phyloP scores from a whole-genome alignment of 306 rosid species.

The Senna siamea region DNA sequence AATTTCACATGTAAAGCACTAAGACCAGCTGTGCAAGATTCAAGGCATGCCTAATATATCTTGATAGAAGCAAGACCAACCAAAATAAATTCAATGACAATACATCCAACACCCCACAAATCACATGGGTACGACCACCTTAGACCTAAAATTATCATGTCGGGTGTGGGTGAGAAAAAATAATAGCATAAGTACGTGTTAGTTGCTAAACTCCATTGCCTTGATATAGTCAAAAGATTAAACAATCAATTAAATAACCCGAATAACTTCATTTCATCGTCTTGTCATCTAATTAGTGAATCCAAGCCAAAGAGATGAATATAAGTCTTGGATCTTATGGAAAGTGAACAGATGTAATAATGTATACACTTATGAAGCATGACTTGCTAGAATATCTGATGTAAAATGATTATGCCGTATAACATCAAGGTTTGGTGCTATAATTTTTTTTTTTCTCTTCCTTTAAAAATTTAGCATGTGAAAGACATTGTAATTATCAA shows the following conservation, averaged over 20 bases:
- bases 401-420: neutral
- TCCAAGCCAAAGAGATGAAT: neutral
- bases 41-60: conserved; percentile 38
- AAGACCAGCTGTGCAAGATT: conserved; percentile 31
- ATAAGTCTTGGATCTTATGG: neutral
- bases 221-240: neutral
- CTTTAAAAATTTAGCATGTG: neutral
- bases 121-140: conserved; percentile 95
- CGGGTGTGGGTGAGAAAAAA: conserved; percentile 39
- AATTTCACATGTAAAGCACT: conserved; percentile 39
- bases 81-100: conserved; percentile 74
- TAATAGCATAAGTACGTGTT: conserved; percentile 22
- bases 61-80: conserved; percentile 52
- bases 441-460: too few species aligned
- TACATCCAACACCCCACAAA: conserved; percentile 93
- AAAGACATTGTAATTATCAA: neutral
- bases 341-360: neutral
- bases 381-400: neutral
- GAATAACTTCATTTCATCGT: conserved; percentile 9
- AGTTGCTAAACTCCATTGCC: neutral
- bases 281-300: neutral
- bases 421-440: conserved; percentile 14
- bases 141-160: conserved; percentile 65
- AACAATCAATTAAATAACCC: conserved; percentile 19
- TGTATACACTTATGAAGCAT: neutral